Evolutionary conservation across 148 eudicot species (phyloP).

Genomic region (Cornus suecica): DNA sequence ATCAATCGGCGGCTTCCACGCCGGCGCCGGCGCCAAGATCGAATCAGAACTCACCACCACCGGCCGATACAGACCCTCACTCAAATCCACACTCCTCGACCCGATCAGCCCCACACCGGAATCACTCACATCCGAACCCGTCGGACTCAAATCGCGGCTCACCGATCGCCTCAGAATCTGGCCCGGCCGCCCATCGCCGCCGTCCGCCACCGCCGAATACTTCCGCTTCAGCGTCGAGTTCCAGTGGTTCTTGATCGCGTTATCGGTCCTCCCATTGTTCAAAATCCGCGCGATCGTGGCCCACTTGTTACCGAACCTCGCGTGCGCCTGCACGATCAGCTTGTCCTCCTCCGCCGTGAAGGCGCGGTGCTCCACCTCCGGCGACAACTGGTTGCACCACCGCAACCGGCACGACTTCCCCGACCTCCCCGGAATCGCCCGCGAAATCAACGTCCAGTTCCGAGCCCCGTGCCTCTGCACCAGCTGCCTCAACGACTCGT

Average conservation of each 20-base stretch:
- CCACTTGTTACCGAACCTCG: conserved; percentile 54
- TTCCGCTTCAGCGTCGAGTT: conserved; percentile 66
- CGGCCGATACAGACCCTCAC: background rate
- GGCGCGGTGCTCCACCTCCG: conserved; percentile 59
- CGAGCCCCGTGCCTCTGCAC: conserved; percentile 49
- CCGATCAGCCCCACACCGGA: too few species aligned
- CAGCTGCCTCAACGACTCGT: conserved; percentile 31
- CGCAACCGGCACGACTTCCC: conserved; percentile 69
- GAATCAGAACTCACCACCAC: too few species aligned
- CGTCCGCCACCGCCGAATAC: conserved; percentile 11
- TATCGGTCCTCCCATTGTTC: conserved; percentile 62
- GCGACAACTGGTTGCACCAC: conserved; percentile 79
- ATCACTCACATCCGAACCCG: conserved; percentile 48
- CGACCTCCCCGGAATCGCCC: conserved; percentile 50
- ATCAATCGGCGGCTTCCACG: conserved; percentile 9
- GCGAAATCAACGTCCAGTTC: conserved; percentile 62
- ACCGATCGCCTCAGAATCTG: conserved; percentile 23
- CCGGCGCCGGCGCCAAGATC: background rate
- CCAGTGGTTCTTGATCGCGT: conserved; percentile 80
- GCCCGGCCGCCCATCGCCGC: conserved; percentile 20
- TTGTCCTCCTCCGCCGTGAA: conserved; percentile 58
- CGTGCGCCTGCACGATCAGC: conserved; percentile 46
- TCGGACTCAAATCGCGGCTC: conserved; percentile 21
- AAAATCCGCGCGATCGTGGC: conserved; percentile 59
- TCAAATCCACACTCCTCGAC: too few species aligned